Evolutionary conservation across 805 yeast genomes (phyloP).

Genomic region (Hanseniaspora clermontiae): DNA sequence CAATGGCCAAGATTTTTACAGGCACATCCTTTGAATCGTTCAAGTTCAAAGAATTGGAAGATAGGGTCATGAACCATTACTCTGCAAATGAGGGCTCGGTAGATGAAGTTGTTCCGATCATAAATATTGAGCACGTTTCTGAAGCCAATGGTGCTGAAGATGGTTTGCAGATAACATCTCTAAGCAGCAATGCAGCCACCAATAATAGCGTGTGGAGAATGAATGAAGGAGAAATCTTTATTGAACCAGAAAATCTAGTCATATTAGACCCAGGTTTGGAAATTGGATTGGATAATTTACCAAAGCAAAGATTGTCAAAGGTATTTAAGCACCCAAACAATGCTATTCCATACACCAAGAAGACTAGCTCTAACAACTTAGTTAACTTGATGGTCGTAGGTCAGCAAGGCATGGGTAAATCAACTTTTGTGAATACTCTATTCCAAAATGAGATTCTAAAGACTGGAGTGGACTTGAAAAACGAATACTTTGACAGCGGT

Average conservation of each 20-base stretch:
- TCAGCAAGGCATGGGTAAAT: constrained; percentile 73
- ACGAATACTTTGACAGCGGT: constrained; percentile 19
- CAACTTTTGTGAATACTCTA: constrained; percentile 68
- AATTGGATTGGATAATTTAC: constrained; percentile 24
- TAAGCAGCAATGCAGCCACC: neutral
- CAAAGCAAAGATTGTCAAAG: constrained; percentile 19
- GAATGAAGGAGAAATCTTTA: neutral
- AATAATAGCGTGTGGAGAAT: neutral
- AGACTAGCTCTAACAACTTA: constrained; percentile 20
- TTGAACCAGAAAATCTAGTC: neutral
- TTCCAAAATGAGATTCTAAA: constrained; percentile 42
- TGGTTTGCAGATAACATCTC: neutral
- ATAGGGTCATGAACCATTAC: neutral
- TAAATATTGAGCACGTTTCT: neutral
- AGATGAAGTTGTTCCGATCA: neutral
- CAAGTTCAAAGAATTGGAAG: neutral
- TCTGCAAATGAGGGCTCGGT: neutral
- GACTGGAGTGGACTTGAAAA: constrained; percentile 27
- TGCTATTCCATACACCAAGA: constrained; percentile 7
- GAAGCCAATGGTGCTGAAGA: neutral
- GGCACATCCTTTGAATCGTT: constrained; percentile 1
- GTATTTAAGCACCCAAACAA: constrained; percentile 17
- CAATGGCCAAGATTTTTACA: neutral
- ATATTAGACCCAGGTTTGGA: neutral
- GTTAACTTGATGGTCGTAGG: constrained; percentile 81